Evolutionary conservation across 371 early-diverging fungal genomes (phyloP), one percentile per base, ranked within the genome.

Genomic region (Mucor sp.): DNA sequence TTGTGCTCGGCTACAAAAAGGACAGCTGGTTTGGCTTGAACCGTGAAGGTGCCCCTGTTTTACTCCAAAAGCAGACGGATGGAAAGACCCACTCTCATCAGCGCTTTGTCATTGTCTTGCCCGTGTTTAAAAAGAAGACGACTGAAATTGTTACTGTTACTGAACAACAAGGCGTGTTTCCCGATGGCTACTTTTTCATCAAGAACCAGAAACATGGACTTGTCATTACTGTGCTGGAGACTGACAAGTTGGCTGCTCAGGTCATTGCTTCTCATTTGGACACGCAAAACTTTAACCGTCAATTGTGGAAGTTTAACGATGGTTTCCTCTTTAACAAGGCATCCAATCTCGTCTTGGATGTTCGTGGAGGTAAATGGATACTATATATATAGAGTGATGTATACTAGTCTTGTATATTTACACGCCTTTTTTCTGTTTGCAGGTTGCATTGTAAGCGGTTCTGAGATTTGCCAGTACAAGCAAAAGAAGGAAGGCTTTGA

Each of bases 141-240:
- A 69, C 65, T 7, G 65, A 69, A 32, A 62, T 67, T 30, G 63
- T 65, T 6, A 65, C 61, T 25, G 65, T 60, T 7, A 60, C 68
- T 37, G 74, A 74, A 39, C 75, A 62, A 3, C 67, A 67, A 12
- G 76, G 75, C 32, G 71, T 79, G 43, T 88, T 88, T 72, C 89
- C 89, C 39, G 76, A 80, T 21, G 81, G 82, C 35, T 83, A 81
- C 73, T 87, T 88, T 77, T 88, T 86, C 66, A 80, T 88, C 76
- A 88, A 86, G 67, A 85, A 80, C 72, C 87, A 67, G 64, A 77
- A 76, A 6, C 77, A 78, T 14, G 72, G 75, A 50, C 72, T 79
- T n/a, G 84, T 84, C 39, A 67, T 87, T 47, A 79, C 82, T 41
- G 79, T 82, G 11, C 55, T 66, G 15, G 76, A 78, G 21, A 67